Conservation (phyloP, 257 asterid species). For the Forsythia suspensa region DNA sequence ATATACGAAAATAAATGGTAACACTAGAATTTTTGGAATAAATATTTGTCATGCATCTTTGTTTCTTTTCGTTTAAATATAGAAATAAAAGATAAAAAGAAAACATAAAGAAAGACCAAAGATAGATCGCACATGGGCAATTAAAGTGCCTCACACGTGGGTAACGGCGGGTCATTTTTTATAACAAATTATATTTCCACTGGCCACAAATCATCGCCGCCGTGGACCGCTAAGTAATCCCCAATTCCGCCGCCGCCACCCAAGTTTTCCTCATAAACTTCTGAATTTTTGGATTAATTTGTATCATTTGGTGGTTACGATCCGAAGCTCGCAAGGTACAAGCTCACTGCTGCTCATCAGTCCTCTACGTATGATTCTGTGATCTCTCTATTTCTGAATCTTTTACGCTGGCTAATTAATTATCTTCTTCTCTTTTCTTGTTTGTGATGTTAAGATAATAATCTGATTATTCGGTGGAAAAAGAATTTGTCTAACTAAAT, state of each 20-base stretch:
- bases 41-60: too few species aligned
- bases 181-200: background rate
- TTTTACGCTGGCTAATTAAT: too few species aligned
- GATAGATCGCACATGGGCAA: background rate
- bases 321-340: background rate
- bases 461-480: too few species aligned
- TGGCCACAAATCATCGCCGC: background rate
- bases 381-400: background rate
- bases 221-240: background rate
- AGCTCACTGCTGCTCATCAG: background rate
- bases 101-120: too few species aligned
- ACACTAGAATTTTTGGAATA: too few species aligned
- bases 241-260: background rate
- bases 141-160: background rate
- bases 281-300: background rate
- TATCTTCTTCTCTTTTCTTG: too few species aligned
- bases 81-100: too few species aligned
- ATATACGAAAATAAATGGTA: too few species aligned
- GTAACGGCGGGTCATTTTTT: background rate
- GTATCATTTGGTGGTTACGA: background rate
- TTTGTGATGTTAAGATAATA: too few species aligned
- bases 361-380: background rate
- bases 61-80: too few species aligned
- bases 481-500: too few species aligned
- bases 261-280: background rate